Evolutionary conservation across 192 early-diverging fungal species (phyloP), one percentile per base, ranked within the genome.

Genomic region (Funneliformis geosporum): DNA sequence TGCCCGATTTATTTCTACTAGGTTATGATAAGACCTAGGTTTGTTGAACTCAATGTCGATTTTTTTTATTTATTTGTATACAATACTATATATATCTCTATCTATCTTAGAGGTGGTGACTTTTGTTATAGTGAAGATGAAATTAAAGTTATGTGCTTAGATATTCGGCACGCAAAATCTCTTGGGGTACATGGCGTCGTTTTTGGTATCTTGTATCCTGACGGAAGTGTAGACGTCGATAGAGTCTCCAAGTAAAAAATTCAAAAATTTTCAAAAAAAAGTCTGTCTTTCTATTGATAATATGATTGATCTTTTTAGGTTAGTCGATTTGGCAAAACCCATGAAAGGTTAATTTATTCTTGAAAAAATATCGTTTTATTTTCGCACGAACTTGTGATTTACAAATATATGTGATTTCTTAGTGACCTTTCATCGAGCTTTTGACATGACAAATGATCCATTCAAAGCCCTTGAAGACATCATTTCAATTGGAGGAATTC

Each of bases 391-490:
- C 21, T 75, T 27, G n/a, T 16, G 7, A 40, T 40, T 59, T n/a
- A 39, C 2, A 11, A 39, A 64, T n/a, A 50, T 27, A 39, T 28
- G 14, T 33, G 40, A 16, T 66, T 28, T 39, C 18, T 7, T 25
- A 83, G 91, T 93, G 2, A 92, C 91, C 10, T 93, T 92, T 67
- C 92, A 93, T 76, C 82, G 92, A 44, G 92, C 92, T 4, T 93
- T 93, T 76, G 92, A 93, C 68, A 84, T 92, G 81, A 81, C 87
- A 7, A 81, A 82, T 33, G 88, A 93, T 67, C 89, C 91, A 12
- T 81, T 84, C 40, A 77, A 86, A 60, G 87, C 91, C 4, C 82
- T 92, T 38, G 85, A 89, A 42, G 88, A 89, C 40, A 84, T 93
- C 10, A 86, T 90, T 59, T 39, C 28, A 1, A 81, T 93, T 69